phyloP scores from a whole-genome alignment of 352 stramenopile genomes.

The Hyphochytrium catenoides region DNA sequence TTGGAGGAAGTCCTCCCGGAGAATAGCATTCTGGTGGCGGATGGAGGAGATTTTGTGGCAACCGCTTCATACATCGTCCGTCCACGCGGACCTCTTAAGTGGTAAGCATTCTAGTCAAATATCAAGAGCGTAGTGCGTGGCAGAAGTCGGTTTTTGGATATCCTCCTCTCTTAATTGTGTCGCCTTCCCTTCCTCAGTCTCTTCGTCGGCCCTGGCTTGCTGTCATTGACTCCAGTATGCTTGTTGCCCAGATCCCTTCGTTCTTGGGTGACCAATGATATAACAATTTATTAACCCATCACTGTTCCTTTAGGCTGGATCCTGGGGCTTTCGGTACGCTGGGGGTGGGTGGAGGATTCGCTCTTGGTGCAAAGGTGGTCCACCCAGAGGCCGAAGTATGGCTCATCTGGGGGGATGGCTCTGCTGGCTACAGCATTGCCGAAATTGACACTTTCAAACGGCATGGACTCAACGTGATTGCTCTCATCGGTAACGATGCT shows the following conservation, averaged over 20 bases:
- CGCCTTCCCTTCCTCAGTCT: too few species aligned
- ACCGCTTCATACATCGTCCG: conserved; percentile 9
- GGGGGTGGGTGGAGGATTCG: conserved; percentile 11
- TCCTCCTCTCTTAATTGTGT: too few species aligned
- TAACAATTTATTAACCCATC: conserved; percentile 1
- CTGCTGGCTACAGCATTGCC: conserved; percentile 7
- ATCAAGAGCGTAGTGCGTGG: too few species aligned
- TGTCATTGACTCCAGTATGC: too few species aligned
- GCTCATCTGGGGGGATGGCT: conserved; percentile 11
- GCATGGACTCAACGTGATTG: conserved; percentile 9
- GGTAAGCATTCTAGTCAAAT: too few species aligned
- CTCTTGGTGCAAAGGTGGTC: conserved; percentile 8
- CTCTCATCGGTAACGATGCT: conserved; percentile 10
- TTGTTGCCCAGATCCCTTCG: not conserved
- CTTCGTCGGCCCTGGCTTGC: too few species aligned
- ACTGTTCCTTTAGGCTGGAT: conserved; percentile 8
- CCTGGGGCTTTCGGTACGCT: conserved; percentile 12
- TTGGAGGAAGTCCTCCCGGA: conserved; percentile 10
- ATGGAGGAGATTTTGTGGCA: conserved; percentile 12
- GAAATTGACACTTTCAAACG: conserved; percentile 12
- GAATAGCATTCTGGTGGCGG: conserved; percentile 10
- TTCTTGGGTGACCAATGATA: not conserved
- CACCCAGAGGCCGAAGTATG: conserved; percentile 10
- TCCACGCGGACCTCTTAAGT: conserved; percentile 7
- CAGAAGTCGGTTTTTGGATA: too few species aligned